Evolutionary conservation across 2,329 filamentous ascomycete genomes (phyloP).

Genomic region (Paradendryphiella salina): DNA sequence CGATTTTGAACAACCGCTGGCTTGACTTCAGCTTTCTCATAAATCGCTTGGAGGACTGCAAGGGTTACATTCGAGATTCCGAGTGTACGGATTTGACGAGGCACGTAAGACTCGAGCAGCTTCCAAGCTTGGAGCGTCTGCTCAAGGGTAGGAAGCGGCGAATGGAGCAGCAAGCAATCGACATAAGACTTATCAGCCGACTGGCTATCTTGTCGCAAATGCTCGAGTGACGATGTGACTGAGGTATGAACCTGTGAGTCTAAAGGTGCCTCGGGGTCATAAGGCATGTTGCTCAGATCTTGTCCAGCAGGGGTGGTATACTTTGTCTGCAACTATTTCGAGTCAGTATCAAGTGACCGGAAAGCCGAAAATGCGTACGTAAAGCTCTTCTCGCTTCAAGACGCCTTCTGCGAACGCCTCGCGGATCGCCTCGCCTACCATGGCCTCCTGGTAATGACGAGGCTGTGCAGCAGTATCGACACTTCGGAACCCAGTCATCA

Average conservation of each 20-base stretch:
- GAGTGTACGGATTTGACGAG: slow-evolving; percentile 64
- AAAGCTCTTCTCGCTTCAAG: slow-evolving; percentile 64
- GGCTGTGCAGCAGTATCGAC: slow-evolving; percentile 81
- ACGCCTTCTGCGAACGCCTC: slow-evolving; percentile 62
- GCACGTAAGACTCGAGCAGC: slow-evolving; percentile 67
- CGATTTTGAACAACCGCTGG: slow-evolving; percentile 75
- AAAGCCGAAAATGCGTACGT: slow-evolving; percentile 52
- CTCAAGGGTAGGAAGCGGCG: slow-evolving; percentile 55
- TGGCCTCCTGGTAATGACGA: slow-evolving; percentile 73
- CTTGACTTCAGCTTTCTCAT: slow-evolving; percentile 53
- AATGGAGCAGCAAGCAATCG: slow-evolving; percentile 63
- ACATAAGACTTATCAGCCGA: slow-evolving; percentile 54
- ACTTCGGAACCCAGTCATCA: slow-evolving; percentile 70
- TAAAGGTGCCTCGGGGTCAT: slow-evolving; percentile 61
- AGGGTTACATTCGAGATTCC: slow-evolving; percentile 78
- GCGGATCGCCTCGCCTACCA: slow-evolving; percentile 69
- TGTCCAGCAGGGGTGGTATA: slow-evolving; percentile 70
- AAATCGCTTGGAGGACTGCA: slow-evolving; percentile 58
- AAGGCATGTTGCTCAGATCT: slow-evolving; percentile 63
- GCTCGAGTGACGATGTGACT: slow-evolving; percentile 66
- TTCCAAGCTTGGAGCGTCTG: slow-evolving; percentile 68
- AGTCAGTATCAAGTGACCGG: neutral
- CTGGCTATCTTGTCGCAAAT: slow-evolving; percentile 53
- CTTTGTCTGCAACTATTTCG: slow-evolving; percentile 74
- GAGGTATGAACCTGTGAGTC: slow-evolving; percentile 68